Evolutionary conservation across 305 asterid species (phyloP).

Genomic region (Solanum hybrid): DNA sequence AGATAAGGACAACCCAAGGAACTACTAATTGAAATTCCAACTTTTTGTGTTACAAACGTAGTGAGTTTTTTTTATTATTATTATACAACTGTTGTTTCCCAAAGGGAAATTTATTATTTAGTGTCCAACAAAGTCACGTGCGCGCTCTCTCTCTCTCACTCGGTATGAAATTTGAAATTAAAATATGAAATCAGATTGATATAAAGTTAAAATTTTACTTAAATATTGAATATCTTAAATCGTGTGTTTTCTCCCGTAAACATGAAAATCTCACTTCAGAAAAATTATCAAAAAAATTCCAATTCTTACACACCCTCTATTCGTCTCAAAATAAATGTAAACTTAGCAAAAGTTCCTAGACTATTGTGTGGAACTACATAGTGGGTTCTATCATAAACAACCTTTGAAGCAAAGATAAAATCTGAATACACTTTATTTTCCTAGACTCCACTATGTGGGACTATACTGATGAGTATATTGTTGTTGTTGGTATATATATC

Average conservation of each 20-base stretch:
- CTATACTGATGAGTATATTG: neutral
- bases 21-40: neutral
- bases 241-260: fast-evolving
- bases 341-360: neutral
- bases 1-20: neutral
- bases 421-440: neutral
- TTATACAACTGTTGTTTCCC: neutral
- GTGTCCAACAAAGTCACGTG: neutral
- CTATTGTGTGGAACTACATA: neutral
- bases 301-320: neutral
- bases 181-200: neutral
- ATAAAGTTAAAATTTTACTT: neutral
- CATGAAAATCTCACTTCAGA: no score
- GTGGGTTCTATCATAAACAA: neutral
- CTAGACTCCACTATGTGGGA: neutral
- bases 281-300: no score
- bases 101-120: neutral
- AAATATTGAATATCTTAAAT: no score
- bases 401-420: neutral
- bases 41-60: neutral
- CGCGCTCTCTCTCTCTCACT: neutral
- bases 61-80: neutral
- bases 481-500: neutral
- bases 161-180: no score
- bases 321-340: neutral